phyloP scores from a whole-genome alignment of 257 asterid species.

The Coffea eugenioides region DNA sequence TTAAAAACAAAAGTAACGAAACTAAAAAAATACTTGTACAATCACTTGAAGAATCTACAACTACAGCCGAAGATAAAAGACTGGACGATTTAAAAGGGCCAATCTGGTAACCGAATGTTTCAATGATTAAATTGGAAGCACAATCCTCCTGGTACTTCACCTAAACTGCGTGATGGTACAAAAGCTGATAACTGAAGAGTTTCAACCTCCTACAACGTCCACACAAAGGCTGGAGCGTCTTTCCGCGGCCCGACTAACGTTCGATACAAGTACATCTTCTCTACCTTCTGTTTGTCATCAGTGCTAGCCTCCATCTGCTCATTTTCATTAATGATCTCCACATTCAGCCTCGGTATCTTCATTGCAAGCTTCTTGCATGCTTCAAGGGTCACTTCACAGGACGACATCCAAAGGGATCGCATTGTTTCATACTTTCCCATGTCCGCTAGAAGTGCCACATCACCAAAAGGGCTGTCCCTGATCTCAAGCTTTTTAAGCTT shows the following conservation, averaged over 20 bases:
- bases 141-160: not conserved
- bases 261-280: slow-evolving; percentile 77
- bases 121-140: not conserved
- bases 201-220: slow-evolving; percentile 54
- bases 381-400: slow-evolving; percentile 77
- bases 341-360: slow-evolving; percentile 77
- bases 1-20: no score
- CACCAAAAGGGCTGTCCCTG: slow-evolving; percentile 77
- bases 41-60: not conserved
- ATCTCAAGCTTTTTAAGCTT: slow-evolving; percentile 77
- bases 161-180: slow-evolving; percentile 19
- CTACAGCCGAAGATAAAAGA: not conserved
- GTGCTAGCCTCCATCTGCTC: slow-evolving; percentile 36
- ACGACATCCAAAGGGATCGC: slow-evolving; percentile 99
- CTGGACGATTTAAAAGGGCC: not conserved
- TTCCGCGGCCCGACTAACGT: slow-evolving; percentile 67
- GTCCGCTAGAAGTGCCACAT: slow-evolving; percentile 70
- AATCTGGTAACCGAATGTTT: not conserved
- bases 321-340: slow-evolving; percentile 63
- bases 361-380: slow-evolving; percentile 73
- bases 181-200: not conserved
- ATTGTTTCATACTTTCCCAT: slow-evolving; percentile 90
- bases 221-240: slow-evolving; percentile 71
- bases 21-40: not conserved
- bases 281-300: slow-evolving; percentile 53